Base-by-base conservation (phyloP, 179 eudicot species). In the Amaranthus tricolor region DNA sequence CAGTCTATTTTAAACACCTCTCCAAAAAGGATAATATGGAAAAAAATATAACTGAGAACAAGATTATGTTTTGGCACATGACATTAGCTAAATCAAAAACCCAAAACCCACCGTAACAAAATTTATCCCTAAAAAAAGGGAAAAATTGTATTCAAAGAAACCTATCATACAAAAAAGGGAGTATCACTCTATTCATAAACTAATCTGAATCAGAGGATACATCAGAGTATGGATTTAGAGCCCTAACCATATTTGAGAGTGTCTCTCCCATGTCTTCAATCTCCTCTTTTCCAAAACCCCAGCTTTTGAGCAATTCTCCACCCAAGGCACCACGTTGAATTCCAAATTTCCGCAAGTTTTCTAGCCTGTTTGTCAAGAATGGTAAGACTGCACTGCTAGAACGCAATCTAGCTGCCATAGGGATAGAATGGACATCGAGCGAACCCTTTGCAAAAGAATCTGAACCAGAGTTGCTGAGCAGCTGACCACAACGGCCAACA, bases 201-300 rank as follows among this genome's bases (percentile, higher is more conserved):
- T 72, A 95, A 71, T 95, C 99, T 10, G 93, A 90, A 82, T 94
- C 93, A 9, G 96, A 89, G 48, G 91, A 89, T 19, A 13, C 73
- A 73, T 83, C 82, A 72, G 85, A 82, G 40, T 5, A 58, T 43
- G 96, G 92, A 73, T 87, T 85, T 9, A 95, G 83, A 16, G 77
- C 71, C 62, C 14, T 73, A 40, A 90, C 88, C 97, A 92, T 80
- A 68, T 83, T 83, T 53, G 89, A 84, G 21, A 95, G 85, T 7
- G 79, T 68, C 84, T 92, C 97, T 68, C 88, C 96, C 72, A 91
- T 79, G 8, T 95, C 97, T 58, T 89, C 96, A 19, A 93, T 17
- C 65, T 93, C 98, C 47, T 95, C 97, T 80, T 76, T 88, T 56
- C 80, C 98, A 62, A 92, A 90, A 56, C 95, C 98, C 98, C 96